Evolutionary conservation across 2,329 filamentous ascomycete genomes (phyloP), one percentile per base, ranked within the genome.

Genomic region (Botryotinia calthae): DNA sequence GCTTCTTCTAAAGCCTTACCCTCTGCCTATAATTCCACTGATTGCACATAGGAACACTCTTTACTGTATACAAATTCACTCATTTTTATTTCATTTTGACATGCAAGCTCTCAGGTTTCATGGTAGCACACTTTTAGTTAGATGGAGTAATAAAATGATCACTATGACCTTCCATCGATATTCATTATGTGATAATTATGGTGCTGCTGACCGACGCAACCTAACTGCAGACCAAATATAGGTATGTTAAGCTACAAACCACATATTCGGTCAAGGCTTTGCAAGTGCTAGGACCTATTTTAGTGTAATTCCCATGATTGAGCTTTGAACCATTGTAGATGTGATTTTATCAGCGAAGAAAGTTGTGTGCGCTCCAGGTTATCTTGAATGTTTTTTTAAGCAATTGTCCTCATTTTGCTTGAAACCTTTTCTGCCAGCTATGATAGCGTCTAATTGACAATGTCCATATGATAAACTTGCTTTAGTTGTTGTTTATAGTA

Each of bases 11-110:
- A 71, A 74, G 58, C 73, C 63, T 71, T 31, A 42, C 37, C 44
- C 65, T 70, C 62, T 73, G 48, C 67, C 68, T 71, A 61, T 70
- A 58, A 70, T 73, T 73, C 56, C 51, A 73, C 79, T 80, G 78
- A 80, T 79, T 77, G 76, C 76, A 77, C 76, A 79, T 77, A 79
- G 77, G 77, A 70, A 67, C 51, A 56, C 59, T 73, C 62, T 74
- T 76, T 70, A 74, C 73, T 75, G 74, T 76, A 75, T 46, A 75
- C 63, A 75, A 58, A 74, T 48, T 65, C 25, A 67, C 66, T 67
- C 31, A 6, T 48, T 59, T 67, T n/a, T 40, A 42, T 22, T 67
- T 67, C 28, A 25, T 72, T 67, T 66, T 48, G 40, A 51, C 61
- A 66, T 66, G 56, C 48, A 31, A 56, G 34, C 34, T 42, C 56